Percentiles rank a stretch among this genome's conserved stretches.
Evolutionary conservation across 163 green algal genomes (phyloP).

Genomic region (Volvox carteri): DNA sequence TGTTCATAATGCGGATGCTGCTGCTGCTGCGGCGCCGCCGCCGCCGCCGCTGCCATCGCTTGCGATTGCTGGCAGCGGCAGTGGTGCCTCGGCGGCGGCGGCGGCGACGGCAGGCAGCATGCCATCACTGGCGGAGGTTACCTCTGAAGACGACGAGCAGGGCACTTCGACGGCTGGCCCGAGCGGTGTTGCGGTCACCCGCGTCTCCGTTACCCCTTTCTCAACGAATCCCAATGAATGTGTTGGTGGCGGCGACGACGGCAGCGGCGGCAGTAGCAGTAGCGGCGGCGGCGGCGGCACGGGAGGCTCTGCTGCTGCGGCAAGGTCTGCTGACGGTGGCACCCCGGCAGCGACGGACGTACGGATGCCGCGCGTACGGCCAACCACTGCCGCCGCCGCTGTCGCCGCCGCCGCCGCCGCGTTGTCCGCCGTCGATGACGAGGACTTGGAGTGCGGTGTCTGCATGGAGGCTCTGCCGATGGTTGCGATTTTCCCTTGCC

Average conservation of each 20-base stretch:
- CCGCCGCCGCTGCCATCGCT: no score
- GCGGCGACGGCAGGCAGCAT: background rate
- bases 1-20: no score
- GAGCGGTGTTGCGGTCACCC: background rate
- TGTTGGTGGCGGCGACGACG: background rate
- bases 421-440: slow-evolving; percentile 9
- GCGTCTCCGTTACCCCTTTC: slow-evolving; percentile 16
- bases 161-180: background rate
- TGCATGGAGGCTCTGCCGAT: slow-evolving; percentile 57
- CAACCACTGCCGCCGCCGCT: background rate
- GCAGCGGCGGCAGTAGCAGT: background rate
- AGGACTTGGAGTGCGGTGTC: slow-evolving; percentile 55
- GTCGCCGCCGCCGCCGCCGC: background rate
- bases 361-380: background rate
- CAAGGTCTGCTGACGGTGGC: background rate
- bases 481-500: slow-evolving; percentile 29
- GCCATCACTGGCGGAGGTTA: background rate
- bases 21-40: background rate
- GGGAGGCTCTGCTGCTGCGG: background rate
- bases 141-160: background rate
- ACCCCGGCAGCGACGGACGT: background rate
- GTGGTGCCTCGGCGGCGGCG: background rate
- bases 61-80: background rate
- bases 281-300: background rate
- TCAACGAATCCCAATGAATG: no score